Evolutionary conservation across 208 protist species (phyloP).

Genomic region (Blastocrithidia nonstop): DNA sequence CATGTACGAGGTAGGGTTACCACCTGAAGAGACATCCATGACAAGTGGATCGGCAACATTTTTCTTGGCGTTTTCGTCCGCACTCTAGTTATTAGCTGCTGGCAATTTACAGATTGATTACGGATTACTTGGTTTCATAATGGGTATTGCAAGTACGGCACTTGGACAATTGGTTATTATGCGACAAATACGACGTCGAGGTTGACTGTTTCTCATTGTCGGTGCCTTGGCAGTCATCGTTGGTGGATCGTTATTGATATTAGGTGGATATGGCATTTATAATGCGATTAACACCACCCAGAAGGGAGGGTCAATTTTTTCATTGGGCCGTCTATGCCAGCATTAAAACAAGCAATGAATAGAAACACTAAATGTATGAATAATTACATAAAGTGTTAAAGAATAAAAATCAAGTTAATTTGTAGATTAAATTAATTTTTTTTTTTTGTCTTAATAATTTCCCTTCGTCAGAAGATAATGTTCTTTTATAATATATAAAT

Average conservation of each 20-base stretch:
- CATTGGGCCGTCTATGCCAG: constrained; percentile 34
- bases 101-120: constrained; percentile 41
- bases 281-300: constrained; percentile 21
- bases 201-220: constrained; percentile 46
- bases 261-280: constrained; percentile 61
- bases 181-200: constrained; percentile 47
- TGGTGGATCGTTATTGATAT: constrained; percentile 43
- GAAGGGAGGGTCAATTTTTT: constrained; percentile 22
- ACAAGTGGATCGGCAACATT: constrained; percentile 59
- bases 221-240: constrained; percentile 37
- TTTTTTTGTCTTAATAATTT: no score
- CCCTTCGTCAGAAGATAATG: no score
- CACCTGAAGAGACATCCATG: constrained; percentile 56
- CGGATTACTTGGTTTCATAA: constrained; percentile 33
- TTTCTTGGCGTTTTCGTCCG: constrained; percentile 63
- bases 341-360: not conserved
- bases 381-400: no score
- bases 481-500: no score
- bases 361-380: no score
- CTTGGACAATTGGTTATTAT: constrained; percentile 64
- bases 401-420: no score
- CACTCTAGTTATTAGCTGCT: constrained; percentile 32
- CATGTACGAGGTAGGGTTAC: constrained; percentile 57
- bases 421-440: no score
- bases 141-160: constrained; percentile 35